A percentile compares a stretch with the other conserved stretches of the same genome.
Conservation (phyloP, 495 filamentous ascomycete genomes). For the Penicillium salamii region DNA sequence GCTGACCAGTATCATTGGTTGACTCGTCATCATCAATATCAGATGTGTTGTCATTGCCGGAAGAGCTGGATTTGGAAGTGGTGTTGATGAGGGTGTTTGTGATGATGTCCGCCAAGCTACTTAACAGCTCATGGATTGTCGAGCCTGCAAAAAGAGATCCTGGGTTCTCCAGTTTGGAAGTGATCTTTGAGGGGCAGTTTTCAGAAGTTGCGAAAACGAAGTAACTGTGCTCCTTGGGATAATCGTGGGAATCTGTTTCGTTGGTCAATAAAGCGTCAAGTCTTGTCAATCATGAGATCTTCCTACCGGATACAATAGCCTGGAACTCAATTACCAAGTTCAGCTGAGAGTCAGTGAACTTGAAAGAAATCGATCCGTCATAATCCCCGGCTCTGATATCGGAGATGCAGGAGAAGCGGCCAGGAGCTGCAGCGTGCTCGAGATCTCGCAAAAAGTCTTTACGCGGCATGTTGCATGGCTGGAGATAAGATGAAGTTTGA, state of each 20-base stretch:
- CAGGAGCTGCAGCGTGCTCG: conserved; percentile 29
- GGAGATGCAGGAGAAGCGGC: conserved; percentile 35
- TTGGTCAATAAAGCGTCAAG: conserved; percentile 5
- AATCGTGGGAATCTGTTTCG: conserved; percentile 56
- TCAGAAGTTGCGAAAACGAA: conserved; percentile 57
- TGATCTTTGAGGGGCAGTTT: conserved; percentile 42
- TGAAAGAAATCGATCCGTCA: conserved; percentile 61
- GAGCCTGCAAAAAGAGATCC: conserved; percentile 17
- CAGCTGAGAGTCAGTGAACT: conserved; percentile 30
- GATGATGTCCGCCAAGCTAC: conserved; percentile 37
- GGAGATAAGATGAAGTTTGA: background rate
- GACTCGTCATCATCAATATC: conserved; percentile 7
- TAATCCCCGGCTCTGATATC: conserved; percentile 55
- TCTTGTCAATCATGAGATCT: conserved; percentile 15
- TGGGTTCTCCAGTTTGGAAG: conserved; percentile 43
- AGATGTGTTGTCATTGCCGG: background rate
- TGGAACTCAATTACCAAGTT: conserved; percentile 44
- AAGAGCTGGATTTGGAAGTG: conserved; percentile 7
- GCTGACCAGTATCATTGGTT: conserved; percentile 17
- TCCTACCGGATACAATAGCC: conserved; percentile 52
- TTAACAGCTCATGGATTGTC: conserved; percentile 33
- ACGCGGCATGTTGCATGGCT: conserved; percentile 49
- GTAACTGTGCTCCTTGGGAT: conserved; percentile 60
- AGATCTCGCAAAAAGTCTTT: conserved; percentile 55
- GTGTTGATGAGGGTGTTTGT: conserved; percentile 24